These are phyloP conservation scores for Thamnidium elegans DNA, from an alignment of 192 early-diverging fungal species.

Conservation along the genomic window DNA sequence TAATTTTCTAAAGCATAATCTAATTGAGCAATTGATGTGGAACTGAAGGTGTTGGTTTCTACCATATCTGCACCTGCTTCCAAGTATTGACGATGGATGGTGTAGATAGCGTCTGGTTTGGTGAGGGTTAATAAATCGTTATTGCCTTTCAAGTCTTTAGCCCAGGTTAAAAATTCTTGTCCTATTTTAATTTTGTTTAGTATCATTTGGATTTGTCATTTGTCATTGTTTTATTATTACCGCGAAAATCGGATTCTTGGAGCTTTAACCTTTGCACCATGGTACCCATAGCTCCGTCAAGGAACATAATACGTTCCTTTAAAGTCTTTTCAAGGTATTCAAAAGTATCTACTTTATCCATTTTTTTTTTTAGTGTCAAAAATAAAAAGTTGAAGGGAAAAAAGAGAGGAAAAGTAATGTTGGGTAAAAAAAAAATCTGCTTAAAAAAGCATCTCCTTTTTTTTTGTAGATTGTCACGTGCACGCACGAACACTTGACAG, in stretches of 20 bases:
- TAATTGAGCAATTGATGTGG: constrained; percentile 87
- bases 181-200: constrained; percentile 30
- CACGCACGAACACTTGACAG: too few species aligned
- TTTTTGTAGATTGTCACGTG: too few species aligned
- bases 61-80: constrained; percentile 90
- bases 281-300: constrained; percentile 97
- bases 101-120: constrained; percentile 82
- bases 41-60: constrained; percentile 96
- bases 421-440: too few species aligned
- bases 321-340: constrained; percentile 76
- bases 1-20: constrained; percentile 85
- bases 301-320: constrained; percentile 87
- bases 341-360: constrained; percentile 38
- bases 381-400: too few species aligned
- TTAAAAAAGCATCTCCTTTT: too few species aligned
- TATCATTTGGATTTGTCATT: background rate
- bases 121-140: constrained; percentile 94
- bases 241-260: constrained; percentile 83
- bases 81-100: constrained; percentile 89
- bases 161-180: constrained; percentile 79
- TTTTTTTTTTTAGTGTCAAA: too few species aligned
- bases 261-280: constrained; percentile 85
- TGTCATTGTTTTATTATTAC: constrained; percentile 24
- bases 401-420: too few species aligned
- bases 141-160: constrained; percentile 90